Base-by-base conservation (phyloP, 768 basidiomycete genomes). In the Rhodotorula sphaerocarpa region DNA sequence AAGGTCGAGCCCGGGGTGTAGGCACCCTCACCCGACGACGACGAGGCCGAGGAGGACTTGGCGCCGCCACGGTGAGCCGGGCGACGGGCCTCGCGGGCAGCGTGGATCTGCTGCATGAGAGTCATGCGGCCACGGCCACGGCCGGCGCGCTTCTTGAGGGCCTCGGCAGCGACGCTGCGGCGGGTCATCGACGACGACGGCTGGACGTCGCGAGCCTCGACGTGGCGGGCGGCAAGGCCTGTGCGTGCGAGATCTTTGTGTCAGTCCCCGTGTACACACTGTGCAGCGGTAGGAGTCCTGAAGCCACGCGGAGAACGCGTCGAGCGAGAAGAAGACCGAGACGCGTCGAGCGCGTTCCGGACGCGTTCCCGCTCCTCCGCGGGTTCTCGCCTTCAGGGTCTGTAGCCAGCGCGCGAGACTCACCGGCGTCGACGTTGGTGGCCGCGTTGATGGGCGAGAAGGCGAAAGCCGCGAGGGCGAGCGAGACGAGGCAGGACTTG, bases 381-480 rank as follows among this genome's bases (percentile, higher is more conserved):
- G 42, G 21, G 12, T 20, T 21, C 14, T 6, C 7, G 21, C 10
- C 42, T 16, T 43, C 14, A 43, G 36, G 36, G 10, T 39, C 36
- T 20, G 42, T 20, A 20, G 20, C 30, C 16, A 21, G 44, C n/a
- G 25, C 23, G 21, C 25, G 21, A n/a, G 33, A 18, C 28, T 28
- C 10, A 50, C 30, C 23, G 34, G 18, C 42, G 34, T 44, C 10
- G n/a, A 50, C 39, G 25, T 33, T 28, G 41, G 34, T 50, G 28
- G 63, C 16, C 50, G 66, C 61, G 57, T 42, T 44, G 61, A 59
- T 42, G 16, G 63, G 52, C 34, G 63, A 33, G 57, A 67, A 61
- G 45, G 63, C 59, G 50, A 65, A 53, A 44, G 66, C 62, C 45
- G 50, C 53, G 44, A 66, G 51, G 51, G 61, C 58, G 65, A 60